Evolutionary conservation across 1,139 yeast genomes (phyloP).

Genomic region (Groenewaldozyma sp.): DNA sequence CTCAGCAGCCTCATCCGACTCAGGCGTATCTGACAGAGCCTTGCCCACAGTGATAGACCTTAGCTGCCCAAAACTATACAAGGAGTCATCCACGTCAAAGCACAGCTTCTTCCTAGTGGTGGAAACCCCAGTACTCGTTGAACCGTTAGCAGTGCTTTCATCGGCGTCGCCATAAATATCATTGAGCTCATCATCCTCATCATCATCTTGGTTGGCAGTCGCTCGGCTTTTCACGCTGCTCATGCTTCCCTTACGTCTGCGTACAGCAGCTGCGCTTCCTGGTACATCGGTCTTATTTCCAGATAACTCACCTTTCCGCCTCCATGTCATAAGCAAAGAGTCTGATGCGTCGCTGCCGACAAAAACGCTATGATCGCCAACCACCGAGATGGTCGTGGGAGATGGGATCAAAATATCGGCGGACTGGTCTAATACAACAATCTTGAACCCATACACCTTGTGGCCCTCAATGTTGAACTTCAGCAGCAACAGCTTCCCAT

Average conservation of each 20-base stretch:
- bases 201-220: constrained; percentile 24
- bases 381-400: constrained; percentile 18
- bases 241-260: no score
- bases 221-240: constrained; percentile 12
- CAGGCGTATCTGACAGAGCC: constrained; percentile 25
- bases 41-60: constrained; percentile 60
- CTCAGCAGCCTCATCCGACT: constrained; percentile 40
- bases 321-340: constrained; percentile 34
- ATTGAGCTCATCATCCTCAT: constrained; percentile 22
- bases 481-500: constrained; percentile 45
- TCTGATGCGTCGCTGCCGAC: constrained; percentile 39
- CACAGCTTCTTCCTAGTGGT: constrained; percentile 10
- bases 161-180: constrained; percentile 32
- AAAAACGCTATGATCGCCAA: constrained; percentile 27
- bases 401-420: constrained; percentile 13
- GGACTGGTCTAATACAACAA: constrained; percentile 19
- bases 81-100: constrained; percentile 38
- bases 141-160: constrained; percentile 26
- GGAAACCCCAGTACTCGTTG: constrained; percentile 5
- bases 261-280: constrained; percentile 10
- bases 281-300: no score
- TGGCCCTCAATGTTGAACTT: constrained; percentile 44
- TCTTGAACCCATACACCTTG: constrained; percentile 28
- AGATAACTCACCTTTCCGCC: constrained; percentile 18
- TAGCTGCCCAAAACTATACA: constrained; percentile 68